These are phyloP conservation scores for Dentipellis fragilis DNA, from an alignment of 768 basidiomycete species.

Conservation along the genomic window DNA sequence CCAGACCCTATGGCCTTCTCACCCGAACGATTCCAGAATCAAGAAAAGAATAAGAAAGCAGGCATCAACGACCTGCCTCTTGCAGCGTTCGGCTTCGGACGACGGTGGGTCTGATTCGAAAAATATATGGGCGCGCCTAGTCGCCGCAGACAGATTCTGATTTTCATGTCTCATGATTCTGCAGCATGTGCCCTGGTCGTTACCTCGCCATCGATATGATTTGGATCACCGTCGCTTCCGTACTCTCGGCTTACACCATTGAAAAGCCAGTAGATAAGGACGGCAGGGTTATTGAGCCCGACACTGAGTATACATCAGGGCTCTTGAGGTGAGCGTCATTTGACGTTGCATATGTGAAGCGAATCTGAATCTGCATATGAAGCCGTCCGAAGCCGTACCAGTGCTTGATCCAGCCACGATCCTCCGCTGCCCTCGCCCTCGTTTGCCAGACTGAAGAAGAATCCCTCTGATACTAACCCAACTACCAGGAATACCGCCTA, in stretches of 20 bases:
- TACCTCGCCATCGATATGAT: conserved; percentile 33
- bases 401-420: conserved; percentile 28
- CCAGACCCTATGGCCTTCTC: conserved; percentile 31
- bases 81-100: conserved; percentile 32
- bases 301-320: conserved; percentile 25
- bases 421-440: conserved; percentile 20
- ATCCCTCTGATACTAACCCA: not conserved
- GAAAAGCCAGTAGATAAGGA: conserved; percentile 26
- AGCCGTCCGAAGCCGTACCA: conserved; percentile 34
- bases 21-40: conserved; percentile 26
- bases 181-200: conserved; percentile 35
- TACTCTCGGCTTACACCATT: conserved; percentile 31
- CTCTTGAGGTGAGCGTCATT: conserved; percentile 24
- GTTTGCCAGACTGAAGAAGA: conserved; percentile 21
- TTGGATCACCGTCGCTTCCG: conserved; percentile 32
- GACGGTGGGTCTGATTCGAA: conserved; percentile 20
- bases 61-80: conserved; percentile 28
- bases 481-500: not conserved
- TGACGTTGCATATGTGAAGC: not conserved
- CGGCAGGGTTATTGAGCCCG: conserved; percentile 25
- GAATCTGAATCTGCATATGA: not conserved
- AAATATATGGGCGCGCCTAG: not conserved
- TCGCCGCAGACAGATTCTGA: not conserved
- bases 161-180: not conserved
- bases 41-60: conserved; percentile 15